A percentile compares a stretch with the other conserved stretches of the same genome.
phyloP scores from a whole-genome alignment of 352 stramenopile genomes.

The Halophytophthora polymorphica region DNA sequence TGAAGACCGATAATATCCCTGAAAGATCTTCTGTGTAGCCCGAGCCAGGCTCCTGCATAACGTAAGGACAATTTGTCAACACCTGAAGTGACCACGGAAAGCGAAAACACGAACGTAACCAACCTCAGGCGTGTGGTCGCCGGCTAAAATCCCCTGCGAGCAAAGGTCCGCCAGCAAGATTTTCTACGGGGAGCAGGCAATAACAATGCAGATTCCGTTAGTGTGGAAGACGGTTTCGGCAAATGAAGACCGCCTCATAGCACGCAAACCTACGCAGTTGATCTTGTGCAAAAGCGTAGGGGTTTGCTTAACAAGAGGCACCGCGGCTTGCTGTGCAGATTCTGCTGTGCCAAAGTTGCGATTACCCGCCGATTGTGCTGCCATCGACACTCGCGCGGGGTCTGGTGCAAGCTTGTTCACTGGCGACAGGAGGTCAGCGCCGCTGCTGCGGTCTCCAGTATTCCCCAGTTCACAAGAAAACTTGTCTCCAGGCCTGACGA shows the following conservation, averaged over 20 bases:
- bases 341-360: too few relatives aligned
- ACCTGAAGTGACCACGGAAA: not conserved
- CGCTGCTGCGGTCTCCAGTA: constrained; percentile 14
- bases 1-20: constrained; percentile 37
- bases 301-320: too few relatives aligned
- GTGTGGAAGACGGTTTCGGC: not conserved
- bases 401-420: constrained; percentile 9
- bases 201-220: not conserved
- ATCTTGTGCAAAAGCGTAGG: too few relatives aligned
- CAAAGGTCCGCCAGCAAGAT: constrained; percentile 28
- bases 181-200: constrained; percentile 12
- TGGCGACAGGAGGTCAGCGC: constrained; percentile 11
- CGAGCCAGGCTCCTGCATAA: constrained; percentile 19
- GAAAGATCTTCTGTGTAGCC: constrained; percentile 55
- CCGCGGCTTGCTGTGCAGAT: too few relatives aligned
- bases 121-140: constrained; percentile 26
- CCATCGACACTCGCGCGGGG: not conserved
- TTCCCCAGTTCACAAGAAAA: constrained; percentile 23
- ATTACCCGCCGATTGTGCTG: constrained; percentile 4
- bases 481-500: constrained; percentile 25
- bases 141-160: constrained; percentile 22
- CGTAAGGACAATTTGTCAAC: constrained; percentile 1
- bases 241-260: constrained; percentile 15
- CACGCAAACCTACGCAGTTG: constrained; percentile 7
- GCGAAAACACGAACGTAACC: not conserved